Base-by-base conservation (phyloP, 495 filamentous ascomycete species). In the Neurospora sp. region DNA sequence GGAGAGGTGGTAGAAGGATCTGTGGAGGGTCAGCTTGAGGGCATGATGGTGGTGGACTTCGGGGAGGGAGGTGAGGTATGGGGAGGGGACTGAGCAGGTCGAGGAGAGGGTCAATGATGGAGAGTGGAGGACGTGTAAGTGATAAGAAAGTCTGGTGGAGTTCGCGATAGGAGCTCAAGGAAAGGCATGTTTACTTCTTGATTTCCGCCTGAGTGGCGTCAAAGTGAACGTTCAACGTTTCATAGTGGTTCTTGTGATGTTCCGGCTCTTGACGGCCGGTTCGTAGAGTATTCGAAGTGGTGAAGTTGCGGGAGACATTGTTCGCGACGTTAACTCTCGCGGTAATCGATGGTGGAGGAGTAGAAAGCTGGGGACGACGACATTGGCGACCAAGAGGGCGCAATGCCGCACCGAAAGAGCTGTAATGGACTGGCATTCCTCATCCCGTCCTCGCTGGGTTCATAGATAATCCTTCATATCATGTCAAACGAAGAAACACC, bases 1-100 rank as follows among this genome's bases (percentile, higher is more conserved):
- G 82, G 94, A 97, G 80, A 99, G 92, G 76, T 85, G 78, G 88
- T 97, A 98, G 88, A 96, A 99, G 86, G 94, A 90, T 77, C 91
- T 92, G 73, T n/a, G 42, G 40, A 7, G 20, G n/a, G n/a, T n/a
- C n/a, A n/a, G n/a, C n/a, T n/a, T n/a, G n/a, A n/a, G n/a, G n/a
- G n/a, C n/a, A n/a, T n/a, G n/a, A n/a, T n/a, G n/a, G n/a, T n/a
- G n/a, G n/a, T n/a, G n/a, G n/a, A n/a, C n/a, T n/a, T n/a, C n/a
- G n/a, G n/a, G n/a, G n/a, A n/a, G n/a, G n/a, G n/a, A n/a, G n/a
- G n/a, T n/a, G n/a, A n/a, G n/a, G n/a, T n/a, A n/a, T n/a, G n/a
- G n/a, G n/a, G n/a, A n/a, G n/a, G n/a, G n/a, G n/a, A n/a, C n/a
- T n/a, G n/a, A n/a, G n/a, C n/a, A n/a, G n/a, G n/a, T n/a, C n/a